Evolutionary conservation across 345 rosid species (phyloP), one percentile per base, ranked within the genome.

Genomic region (Brassica cretica): DNA sequence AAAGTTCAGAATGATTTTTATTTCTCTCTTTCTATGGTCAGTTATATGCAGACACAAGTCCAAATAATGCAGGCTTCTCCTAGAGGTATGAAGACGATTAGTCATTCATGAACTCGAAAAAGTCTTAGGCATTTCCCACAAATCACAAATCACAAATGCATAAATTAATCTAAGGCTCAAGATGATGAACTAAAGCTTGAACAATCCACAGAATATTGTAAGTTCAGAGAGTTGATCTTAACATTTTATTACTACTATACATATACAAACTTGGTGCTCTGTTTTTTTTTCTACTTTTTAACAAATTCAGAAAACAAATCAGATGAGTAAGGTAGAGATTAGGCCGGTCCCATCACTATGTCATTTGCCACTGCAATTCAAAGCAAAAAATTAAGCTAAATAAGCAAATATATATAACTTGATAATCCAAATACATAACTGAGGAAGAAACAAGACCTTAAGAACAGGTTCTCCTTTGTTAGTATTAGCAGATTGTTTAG

Each of bases 401-500:
- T 71, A 30, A 59, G 63, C 69, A 72, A 72, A 2, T 15, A 51
- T 3, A 37, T 1, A 56, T 19, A 71, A 58, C 11, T 44, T 32
- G 15, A 65, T 10, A 15, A 71, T 8, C n/a, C 44, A 46, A 2
- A 51, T 5, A 51, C 18, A 64, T 6, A 65, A 10, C 16, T 0
- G 15, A 70, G 11, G 37, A n/a, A 18, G 63, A 68, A 62, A 68
- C 37, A 69, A 71, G 0, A 93, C 97, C 98, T 91, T 93, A 41
- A 93, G 84, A 76, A 84, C 96, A n/a, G 98, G 94, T 83, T 89
- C 91, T 77, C 95, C 95, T 81, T 82, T 84, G 80, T 86, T 89
- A 37, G 92, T 16, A 75, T 84, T 86, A 32, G 88, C 85, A 33
- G 97, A 81, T 76, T 92, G 95, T 79, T 94, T 92, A 10, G 96